Conservation (phyloP, 176 grass and related monocot genomes). For the Tillandsia fasciculata region DNA sequence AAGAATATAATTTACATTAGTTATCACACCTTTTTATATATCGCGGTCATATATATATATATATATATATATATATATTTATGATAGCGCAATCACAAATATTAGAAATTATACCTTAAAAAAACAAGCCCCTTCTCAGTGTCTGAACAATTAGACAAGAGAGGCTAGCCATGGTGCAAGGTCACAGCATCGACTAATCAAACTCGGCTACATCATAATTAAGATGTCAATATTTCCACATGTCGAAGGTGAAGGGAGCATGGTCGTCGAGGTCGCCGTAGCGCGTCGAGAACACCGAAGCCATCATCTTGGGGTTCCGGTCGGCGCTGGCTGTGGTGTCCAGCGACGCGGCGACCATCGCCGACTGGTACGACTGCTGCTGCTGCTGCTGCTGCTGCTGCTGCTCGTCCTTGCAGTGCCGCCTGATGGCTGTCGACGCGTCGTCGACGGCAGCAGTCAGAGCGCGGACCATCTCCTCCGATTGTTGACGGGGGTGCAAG, state of each 20-base stretch:
- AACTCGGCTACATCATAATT: slow-evolving; percentile 1
- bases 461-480: background rate
- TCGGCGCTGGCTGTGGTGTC: background rate
- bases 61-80: background rate
- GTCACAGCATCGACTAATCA: background rate
- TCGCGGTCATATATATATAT: background rate
- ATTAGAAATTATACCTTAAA: too few relatives aligned
- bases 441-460: background rate
- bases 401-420: background rate
- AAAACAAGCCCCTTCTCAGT: background rate
- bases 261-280: background rate
- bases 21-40: background rate
- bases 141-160: too few relatives aligned
- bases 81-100: background rate
- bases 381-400: background rate
- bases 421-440: background rate
- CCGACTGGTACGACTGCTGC: background rate
- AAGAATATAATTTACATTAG: background rate
- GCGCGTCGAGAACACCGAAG: background rate
- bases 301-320: background rate
- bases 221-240: background rate
- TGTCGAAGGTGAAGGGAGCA: background rate
- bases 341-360: background rate
- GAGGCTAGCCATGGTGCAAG: background rate
- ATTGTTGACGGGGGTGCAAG: background rate